These are phyloP conservation scores for Gilbertella persicaria DNA, from an alignment of 371 early-diverging fungal genomes.

Conservation along the genomic window DNA sequence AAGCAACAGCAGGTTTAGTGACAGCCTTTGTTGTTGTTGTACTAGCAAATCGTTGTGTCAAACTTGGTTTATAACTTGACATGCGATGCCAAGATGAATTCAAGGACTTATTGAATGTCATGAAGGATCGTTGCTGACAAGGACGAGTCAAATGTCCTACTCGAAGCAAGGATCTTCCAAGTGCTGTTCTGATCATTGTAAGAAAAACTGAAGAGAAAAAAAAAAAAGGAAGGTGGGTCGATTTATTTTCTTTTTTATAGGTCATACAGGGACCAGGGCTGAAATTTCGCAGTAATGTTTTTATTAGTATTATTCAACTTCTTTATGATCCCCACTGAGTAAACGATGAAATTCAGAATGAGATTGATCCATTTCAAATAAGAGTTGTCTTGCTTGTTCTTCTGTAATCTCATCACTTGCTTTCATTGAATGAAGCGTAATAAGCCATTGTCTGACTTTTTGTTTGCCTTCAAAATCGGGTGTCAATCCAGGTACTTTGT, in stretches of 20 bases:
- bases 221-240: too few relatives aligned
- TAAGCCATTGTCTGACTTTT: constrained; percentile 88
- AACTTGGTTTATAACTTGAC: constrained; percentile 1
- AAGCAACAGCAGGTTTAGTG: constrained; percentile 76
- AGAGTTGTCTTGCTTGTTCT: constrained; percentile 88
- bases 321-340: constrained; percentile 52
- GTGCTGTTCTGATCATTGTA: constrained; percentile 8
- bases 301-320: constrained; percentile 4
- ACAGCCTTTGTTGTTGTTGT: constrained; percentile 8
- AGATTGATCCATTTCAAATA: constrained; percentile 90
- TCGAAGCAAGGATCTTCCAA: constrained; percentile 1
- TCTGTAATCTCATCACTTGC: constrained; percentile 86
- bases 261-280: too few relatives aligned
- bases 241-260: too few relatives aligned
- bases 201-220: too few relatives aligned
- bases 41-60: not conserved
- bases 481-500: constrained; percentile 78
- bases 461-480: constrained; percentile 81
- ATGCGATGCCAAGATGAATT: not conserved
- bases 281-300: too few relatives aligned
- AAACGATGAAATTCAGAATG: constrained; percentile 66
- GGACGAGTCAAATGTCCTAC: not conserved
- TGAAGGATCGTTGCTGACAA: not conserved
- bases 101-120: too few relatives aligned
- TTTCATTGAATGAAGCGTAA: constrained; percentile 88